Base-by-base conservation (phyloP, 768 basidiomycete species). In the Pleurotus tuber-regium region DNA sequence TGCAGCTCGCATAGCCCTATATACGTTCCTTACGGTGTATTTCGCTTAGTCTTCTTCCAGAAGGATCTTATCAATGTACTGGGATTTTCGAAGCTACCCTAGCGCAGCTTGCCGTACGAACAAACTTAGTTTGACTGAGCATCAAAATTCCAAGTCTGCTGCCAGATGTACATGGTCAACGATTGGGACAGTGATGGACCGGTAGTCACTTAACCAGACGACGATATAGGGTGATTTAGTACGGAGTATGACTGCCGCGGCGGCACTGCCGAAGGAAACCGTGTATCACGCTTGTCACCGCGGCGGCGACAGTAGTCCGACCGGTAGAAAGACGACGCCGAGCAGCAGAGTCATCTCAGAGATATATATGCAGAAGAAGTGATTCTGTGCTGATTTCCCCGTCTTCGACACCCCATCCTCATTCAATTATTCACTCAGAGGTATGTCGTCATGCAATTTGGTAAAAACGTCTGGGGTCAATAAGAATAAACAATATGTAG, bases 371-470 rank as follows among this genome's bases (percentile, higher is more conserved):
- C n/a, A n/a, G n/a, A n/a, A n/a, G n/a, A n/a, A 42, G 23, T 16
- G 41, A n/a, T 14, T 4, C 23, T 24, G 23, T 9, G 16, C 23
- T 42, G 16, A 21, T 19, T 42, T 14, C 18, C 14, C 18, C 41
- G 18, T 26, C n/a, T 46, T n/a, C 35, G 16, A 16, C 25, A 46
- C 16, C 21, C 42, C 12, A n/a, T n/a, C 43, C 21, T 28, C 43
- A 28, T 14, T 28, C 25, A 25, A 11, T 46, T n/a, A 9, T 23
- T 10, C n/a, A 25, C 19, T 28, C 31, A 19, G 35, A 48, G 46
- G 46, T 48, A 47, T 47, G 46, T 48, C 46, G 46, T 48, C 46
- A 48, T 48, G 16, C 18, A 31, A 35, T 48, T 48, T 48, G 46
- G 28, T 30, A 48, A 21, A 16, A 24, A 12, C 46, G 18, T 48